A percentile compares a stretch with the other conserved stretches of the same genome.
phyloP scores from a whole-genome alignment of 805 yeast species.

The Candida pseudofarinosa region DNA sequence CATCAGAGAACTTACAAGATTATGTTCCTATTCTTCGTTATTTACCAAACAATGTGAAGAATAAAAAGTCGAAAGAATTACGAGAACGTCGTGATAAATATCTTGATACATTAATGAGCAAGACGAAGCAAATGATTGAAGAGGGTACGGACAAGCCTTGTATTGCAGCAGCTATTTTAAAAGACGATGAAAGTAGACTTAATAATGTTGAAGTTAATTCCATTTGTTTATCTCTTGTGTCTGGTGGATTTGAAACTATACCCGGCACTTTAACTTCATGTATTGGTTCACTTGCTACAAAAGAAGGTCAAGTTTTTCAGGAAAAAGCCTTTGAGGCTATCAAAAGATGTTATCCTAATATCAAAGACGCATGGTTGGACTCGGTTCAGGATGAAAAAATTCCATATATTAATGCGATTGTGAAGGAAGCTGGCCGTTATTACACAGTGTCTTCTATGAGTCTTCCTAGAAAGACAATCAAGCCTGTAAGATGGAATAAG shows the following conservation, averaged over 20 bases:
- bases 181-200: constrained; percentile 1
- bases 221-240: constrained; percentile 3
- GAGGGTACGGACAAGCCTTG: constrained; percentile 12
- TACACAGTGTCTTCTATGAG: constrained; percentile 5
- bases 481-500: constrained; percentile 2
- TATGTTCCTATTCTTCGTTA: constrained; percentile 30
- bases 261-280: constrained; percentile 4
- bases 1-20: constrained; percentile 34
- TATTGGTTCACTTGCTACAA: constrained; percentile 2
- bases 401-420: constrained; percentile 5
- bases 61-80: constrained; percentile 17
- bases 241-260: constrained; percentile 5
- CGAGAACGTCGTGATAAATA: constrained; percentile 27
- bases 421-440: constrained; percentile 5
- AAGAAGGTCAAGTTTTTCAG: constrained; percentile 3
- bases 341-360: constrained; percentile 2
- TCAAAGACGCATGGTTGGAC: constrained; percentile 2
- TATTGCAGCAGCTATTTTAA: constrained; percentile 5
- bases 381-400: constrained; percentile 2
- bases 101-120: constrained; percentile 21
- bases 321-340: constrained; percentile 4
- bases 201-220: constrained; percentile 3
- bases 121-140: constrained; percentile 21
- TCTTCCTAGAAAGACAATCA: constrained; percentile 4
- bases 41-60: constrained; percentile 23